A percentile compares a stretch with the other conserved stretches of the same genome.
Evolutionary conservation across 306 rosid species (phyloP).

Genomic region (Rosa persica): DNA sequence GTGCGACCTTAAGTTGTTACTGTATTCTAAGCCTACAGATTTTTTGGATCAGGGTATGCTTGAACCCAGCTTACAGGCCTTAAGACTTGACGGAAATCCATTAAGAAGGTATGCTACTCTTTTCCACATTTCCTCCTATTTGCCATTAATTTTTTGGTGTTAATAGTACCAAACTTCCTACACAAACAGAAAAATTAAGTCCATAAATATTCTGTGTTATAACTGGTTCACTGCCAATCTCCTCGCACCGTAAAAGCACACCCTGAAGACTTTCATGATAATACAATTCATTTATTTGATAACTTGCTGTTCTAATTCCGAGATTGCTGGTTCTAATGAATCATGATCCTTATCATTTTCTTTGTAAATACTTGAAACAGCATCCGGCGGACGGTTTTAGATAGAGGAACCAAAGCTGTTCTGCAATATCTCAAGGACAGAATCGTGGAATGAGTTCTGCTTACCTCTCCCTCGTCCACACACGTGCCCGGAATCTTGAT

Average conservation of each 20-base stretch:
- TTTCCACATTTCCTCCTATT: background rate
- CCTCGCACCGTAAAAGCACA: background rate
- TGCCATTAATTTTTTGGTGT: background rate
- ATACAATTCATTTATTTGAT: background rate
- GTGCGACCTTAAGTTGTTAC: slow-evolving; percentile 14
- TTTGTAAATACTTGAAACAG: slow-evolving; percentile 34
- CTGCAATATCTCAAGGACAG: slow-evolving; percentile 76
- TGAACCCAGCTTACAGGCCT: slow-evolving; percentile 71
- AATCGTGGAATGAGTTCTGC: slow-evolving; percentile 43
- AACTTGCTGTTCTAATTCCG: background rate
- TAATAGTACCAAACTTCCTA: background rate
- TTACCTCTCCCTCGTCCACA: background rate
- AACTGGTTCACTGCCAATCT: background rate
- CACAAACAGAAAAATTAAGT: background rate
- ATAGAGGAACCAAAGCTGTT: slow-evolving; percentile 84
- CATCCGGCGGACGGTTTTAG: slow-evolving; percentile 81
- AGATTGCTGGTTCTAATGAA: background rate
- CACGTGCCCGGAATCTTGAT: background rate
- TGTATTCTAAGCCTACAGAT: slow-evolving; percentile 14
- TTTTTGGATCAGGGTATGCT: slow-evolving; percentile 70
- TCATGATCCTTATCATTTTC: background rate
- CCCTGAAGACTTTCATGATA: background rate
- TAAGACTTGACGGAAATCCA: slow-evolving; percentile 91
- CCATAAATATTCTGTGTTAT: background rate
- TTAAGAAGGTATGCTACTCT: slow-evolving; percentile 67